Base-by-base conservation (phyloP, 2,329 filamentous ascomycete genomes). In the Fusarium marasasianum region DNA sequence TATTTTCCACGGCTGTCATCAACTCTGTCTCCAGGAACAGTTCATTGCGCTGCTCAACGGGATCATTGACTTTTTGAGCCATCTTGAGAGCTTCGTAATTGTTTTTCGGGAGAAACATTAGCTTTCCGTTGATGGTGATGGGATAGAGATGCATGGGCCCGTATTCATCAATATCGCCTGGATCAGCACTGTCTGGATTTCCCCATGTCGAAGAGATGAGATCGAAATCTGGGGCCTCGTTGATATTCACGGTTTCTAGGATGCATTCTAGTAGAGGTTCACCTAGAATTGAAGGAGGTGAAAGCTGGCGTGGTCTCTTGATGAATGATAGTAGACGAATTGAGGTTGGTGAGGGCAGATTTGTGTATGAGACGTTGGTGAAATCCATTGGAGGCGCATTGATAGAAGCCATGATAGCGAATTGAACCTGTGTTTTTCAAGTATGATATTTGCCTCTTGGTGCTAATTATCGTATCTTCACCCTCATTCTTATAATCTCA, bases 21-120 rank as follows among this genome's bases (percentile, higher is more conserved):
- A 69, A n/a, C 12, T 38, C 24, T 0, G 66, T 69, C n/a, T 61
- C 43, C 4, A 20, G 1, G 10, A 33, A 33, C 1, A 11, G 20
- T 1, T 50, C 47, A 22, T 43, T 33, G 4, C 54, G 63, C 4
- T 8, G 8, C 1, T 55, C 54, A 0, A 40, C 31, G 0, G 24
- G 40, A 8, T 69, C 54, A 3, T 62, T 67, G 31, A 62, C 47
- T 0, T 24, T 33, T 4, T n/a, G 29, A 6, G 41, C 29, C 63
- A 67, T 67, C 14, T 67, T 26, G 6, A 69, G 33, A 12, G 45
- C 54, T 33, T 69, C 66, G 1, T 62, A 35, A 4, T 55, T 44
- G 31, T 67, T 69, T 17, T 6, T 61, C 4, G 29, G 35, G 1
- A 69, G 20, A 22, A 54, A 55, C 29, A 67, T n/a, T 3, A 67